A percentile compares a stretch with the other conserved stretches of the same genome.
phyloP scores from a whole-genome alignment of 2,329 filamentous ascomycete genomes.

The Pyrenochaeta sp. region DNA sequence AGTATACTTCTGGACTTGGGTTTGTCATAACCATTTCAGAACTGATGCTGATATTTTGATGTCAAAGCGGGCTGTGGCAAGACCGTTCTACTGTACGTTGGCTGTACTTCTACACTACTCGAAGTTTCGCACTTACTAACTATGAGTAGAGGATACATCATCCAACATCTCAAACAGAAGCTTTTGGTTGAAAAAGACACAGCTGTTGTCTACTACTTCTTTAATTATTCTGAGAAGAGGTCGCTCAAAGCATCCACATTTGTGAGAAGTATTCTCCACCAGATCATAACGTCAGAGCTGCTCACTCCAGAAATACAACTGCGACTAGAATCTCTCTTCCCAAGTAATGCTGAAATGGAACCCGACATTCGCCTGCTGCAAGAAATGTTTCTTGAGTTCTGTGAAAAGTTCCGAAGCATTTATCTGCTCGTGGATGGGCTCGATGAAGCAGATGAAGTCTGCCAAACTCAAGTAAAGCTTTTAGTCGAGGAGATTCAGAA shows the following conservation, averaged over 20 bases:
- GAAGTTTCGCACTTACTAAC: not conserved
- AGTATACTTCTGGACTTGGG: constrained; percentile 9
- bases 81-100: constrained; percentile 20
- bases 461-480: constrained; percentile 20
- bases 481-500: constrained; percentile 25
- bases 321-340: constrained; percentile 22
- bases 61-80: constrained; percentile 24
- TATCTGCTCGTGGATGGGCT: constrained; percentile 30
- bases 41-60: constrained; percentile 15
- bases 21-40: constrained; percentile 4
- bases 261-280: constrained; percentile 22
- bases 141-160: constrained; percentile 12
- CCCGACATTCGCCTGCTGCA: constrained; percentile 16
- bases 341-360: constrained; percentile 14
- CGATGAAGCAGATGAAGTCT: constrained; percentile 19
- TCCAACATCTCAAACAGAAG: constrained; percentile 15
- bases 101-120: not conserved
- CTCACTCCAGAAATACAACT: constrained; percentile 15
- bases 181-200: constrained; percentile 14
- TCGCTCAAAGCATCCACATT: constrained; percentile 19
- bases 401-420: constrained; percentile 13
- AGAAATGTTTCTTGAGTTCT: constrained; percentile 17
- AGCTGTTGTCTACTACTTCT: constrained; percentile 22
- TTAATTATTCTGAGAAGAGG: constrained; percentile 18
- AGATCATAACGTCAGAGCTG: constrained; percentile 11